phyloP scores from a whole-genome alignment of 768 basidiomycete genomes.

The Lactarius evosmus region DNA sequence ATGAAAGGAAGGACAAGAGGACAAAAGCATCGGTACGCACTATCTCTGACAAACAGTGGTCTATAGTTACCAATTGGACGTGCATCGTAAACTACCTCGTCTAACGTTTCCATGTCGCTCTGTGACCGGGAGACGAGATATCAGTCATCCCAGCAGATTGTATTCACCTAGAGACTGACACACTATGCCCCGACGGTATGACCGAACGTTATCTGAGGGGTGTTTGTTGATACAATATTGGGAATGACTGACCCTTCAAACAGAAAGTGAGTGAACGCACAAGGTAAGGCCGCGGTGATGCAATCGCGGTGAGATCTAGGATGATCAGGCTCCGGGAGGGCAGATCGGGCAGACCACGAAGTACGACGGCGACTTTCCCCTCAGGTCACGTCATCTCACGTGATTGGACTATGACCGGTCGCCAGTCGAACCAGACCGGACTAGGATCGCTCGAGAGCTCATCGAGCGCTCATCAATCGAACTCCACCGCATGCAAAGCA shows the following conservation, averaged over 20 bases:
- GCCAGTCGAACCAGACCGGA: too few relatives aligned
- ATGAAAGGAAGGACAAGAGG: conserved; percentile 21
- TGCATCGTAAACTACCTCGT: conserved; percentile 76
- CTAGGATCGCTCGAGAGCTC: too few relatives aligned
- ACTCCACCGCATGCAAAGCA: too few relatives aligned
- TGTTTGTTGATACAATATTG: conserved; percentile 10
- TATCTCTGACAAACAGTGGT: conserved; percentile 77
- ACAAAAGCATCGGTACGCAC: conserved; percentile 45
- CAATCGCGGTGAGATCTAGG: conserved; percentile 21
- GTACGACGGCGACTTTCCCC: too few relatives aligned
- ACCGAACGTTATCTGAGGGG: conserved; percentile 3
- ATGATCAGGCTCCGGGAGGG: too few relatives aligned
- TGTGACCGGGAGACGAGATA: conserved; percentile 35
- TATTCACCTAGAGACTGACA: conserved; percentile 8
- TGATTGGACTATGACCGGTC: too few relatives aligned
- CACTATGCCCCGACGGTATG: conserved; percentile 21
- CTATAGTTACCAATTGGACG: conserved; percentile 84
- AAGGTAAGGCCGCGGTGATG: conserved; percentile 17
- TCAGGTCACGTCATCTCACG: too few relatives aligned
- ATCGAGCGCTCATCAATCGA: too few relatives aligned
- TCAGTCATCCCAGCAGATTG: conserved; percentile 20
- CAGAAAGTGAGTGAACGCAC: conserved; percentile 16
- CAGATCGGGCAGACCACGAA: too few relatives aligned
- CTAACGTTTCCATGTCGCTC: conserved; percentile 79
- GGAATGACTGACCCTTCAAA: neutral